A percentile compares a stretch with the other conserved stretches of the same genome.
These are phyloP conservation scores for Sporothrix phasma DNA, from an alignment of 2,329 filamentous ascomycete species.

Conservation along the genomic window DNA sequence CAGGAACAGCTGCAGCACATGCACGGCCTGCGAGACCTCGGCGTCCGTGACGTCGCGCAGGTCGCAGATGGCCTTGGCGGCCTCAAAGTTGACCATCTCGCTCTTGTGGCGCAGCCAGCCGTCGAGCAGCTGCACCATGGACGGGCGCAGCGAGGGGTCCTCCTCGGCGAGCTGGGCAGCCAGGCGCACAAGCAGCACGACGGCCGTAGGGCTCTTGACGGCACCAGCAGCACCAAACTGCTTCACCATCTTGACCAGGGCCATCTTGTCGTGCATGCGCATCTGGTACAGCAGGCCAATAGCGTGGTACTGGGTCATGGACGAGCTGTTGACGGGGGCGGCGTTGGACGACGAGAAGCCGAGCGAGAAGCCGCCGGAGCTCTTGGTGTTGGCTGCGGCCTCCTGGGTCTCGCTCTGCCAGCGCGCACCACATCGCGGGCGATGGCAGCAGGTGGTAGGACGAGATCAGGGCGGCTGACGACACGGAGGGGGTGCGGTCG, in stretches of 20 bases:
- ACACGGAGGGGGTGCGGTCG: slow-evolving; percentile 96
- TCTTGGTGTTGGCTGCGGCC: slow-evolving; percentile 82
- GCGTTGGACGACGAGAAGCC: slow-evolving; percentile 72
- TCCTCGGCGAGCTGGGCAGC: slow-evolving; percentile 92
- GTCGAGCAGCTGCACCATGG: slow-evolving; percentile 95
- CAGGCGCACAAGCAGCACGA: slow-evolving; percentile 83
- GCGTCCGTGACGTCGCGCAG: slow-evolving; percentile 87
- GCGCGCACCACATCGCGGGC: slow-evolving; percentile 87
- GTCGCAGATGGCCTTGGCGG: slow-evolving; percentile 94
- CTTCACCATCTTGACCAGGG: slow-evolving; percentile 99
- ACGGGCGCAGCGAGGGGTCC: slow-evolving; percentile 76
- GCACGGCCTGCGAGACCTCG: slow-evolving; percentile 84
- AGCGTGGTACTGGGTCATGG: slow-evolving; percentile 97
- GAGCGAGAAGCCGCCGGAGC: slow-evolving; percentile 78
- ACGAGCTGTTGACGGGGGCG: slow-evolving; percentile 74
- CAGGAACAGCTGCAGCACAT: slow-evolving; percentile 92
- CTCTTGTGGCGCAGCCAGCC: slow-evolving; percentile 97
- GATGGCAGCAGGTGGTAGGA: slow-evolving; percentile 94
- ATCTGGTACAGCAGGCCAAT: slow-evolving; percentile 97
- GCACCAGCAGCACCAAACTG: slow-evolving; percentile 87
- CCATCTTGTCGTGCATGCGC: slow-evolving; percentile 95
- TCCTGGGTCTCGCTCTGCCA: slow-evolving; percentile 99
- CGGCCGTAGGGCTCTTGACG: slow-evolving; percentile 88
- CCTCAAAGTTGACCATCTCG: slow-evolving; percentile 99
- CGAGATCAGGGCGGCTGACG: slow-evolving; percentile 89